Base-by-base conservation (phyloP, 2,329 filamentous ascomycete species). In the Penicillium sp. region DNA sequence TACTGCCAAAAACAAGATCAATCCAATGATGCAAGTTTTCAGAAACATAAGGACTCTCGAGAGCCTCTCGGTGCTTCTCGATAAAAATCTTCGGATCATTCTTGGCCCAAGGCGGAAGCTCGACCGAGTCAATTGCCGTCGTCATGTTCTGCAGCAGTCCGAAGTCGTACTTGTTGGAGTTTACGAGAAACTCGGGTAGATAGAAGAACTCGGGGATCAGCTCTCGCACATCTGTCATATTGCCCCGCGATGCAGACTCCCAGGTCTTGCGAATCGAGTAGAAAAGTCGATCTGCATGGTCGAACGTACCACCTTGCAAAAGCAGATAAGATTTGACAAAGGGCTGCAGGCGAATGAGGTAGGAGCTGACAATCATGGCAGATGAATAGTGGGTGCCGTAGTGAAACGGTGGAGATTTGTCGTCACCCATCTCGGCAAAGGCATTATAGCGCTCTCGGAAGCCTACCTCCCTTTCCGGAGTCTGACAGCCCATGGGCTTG, bases 361-460 rank as follows among this genome's bases (percentile, higher is more conserved):
- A 99, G 0, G 93, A 97, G 13, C 92, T 92, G 6, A 99, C 95
- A 59, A 96, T 97, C 95, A 98, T 99, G 7, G 95, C 95, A 2
- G 95, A 98, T 1, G 95, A 98, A 75, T 99, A 99, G 73, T 99
- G 96, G 0, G 96, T 99, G 18, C 95, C 95, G 67, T 98, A 99
- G 73, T 99, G 95, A 73, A 97, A 99, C 0, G 95, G 90, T 0
- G 90, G 89, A 47, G 84, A 82, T 57, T 82, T 83, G 43, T 81
- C 78, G 64, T 96, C 93, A 7, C 89, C 91, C 82, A 99, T 96
- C 72, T 98, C 95, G 0, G 89, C 89, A 73, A 99, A 89, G 16
- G 91, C 90, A 65, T 88, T 87, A 73, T 96, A 98, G 33, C 92
- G 87, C 68, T 96, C 90, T 53, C 87, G 84, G 69, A 95, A 96